phyloP scores from a whole-genome alignment of 345 rosid genomes.

The Kernera saxatilis region DNA sequence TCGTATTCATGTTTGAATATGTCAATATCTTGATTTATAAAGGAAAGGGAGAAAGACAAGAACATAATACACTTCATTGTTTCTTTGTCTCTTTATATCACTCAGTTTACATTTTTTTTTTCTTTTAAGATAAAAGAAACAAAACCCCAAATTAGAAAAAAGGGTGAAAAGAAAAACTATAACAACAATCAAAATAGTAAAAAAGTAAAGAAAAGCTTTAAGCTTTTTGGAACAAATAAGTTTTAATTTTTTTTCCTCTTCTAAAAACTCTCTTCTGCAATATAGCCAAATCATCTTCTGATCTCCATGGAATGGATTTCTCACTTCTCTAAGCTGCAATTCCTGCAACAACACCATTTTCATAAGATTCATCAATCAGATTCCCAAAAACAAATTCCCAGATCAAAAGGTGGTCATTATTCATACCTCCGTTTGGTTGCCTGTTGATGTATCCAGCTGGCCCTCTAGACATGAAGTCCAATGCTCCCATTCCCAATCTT shows the following conservation, averaged over 20 bases:
- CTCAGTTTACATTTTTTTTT: conserved; percentile 16
- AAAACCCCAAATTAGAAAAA: conserved; percentile 30
- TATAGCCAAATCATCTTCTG: conserved; percentile 21
- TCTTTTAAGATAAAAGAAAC: conserved; percentile 11
- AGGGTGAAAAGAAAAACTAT: conserved; percentile 26
- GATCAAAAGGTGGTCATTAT: background rate
- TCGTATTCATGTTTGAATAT: conserved; percentile 15
- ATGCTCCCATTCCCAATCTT: conserved; percentile 30
- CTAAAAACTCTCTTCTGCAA: conserved; percentile 32
- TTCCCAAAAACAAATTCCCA: background rate
- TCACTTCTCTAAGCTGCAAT: conserved; percentile 36
- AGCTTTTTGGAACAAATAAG: conserved; percentile 1
- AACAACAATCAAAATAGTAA: conserved; percentile 31
- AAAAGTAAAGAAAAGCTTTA: conserved; percentile 18
- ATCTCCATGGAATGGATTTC: conserved; percentile 20
- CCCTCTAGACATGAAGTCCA: conserved; percentile 37
- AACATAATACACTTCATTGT: conserved; percentile 27
- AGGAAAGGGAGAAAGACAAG: conserved; percentile 11
- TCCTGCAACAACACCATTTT: conserved; percentile 17
- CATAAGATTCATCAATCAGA: conserved; percentile 7
- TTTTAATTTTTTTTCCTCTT: conserved; percentile 16
- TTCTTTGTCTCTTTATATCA: conserved; percentile 26
- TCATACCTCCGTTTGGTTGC: conserved; percentile 33
- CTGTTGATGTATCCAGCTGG: conserved; percentile 30
- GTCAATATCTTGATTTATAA: conserved; percentile 10